These are phyloP conservation scores for Tetrapyrgos nigripes DNA, from an alignment of 1,284 basidiomycete genomes.

Conservation along the genomic window DNA sequence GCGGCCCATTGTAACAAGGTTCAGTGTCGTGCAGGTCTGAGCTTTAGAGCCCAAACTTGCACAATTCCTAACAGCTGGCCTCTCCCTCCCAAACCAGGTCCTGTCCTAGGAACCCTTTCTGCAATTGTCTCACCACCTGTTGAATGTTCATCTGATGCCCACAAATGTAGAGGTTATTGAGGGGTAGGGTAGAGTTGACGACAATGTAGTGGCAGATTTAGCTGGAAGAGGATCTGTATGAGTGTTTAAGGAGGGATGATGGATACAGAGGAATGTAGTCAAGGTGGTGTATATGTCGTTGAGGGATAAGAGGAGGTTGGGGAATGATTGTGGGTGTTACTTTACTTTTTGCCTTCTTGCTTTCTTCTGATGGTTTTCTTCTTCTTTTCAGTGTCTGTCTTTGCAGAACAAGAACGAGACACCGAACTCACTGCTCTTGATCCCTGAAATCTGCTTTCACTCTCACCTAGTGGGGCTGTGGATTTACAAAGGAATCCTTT, in stretches of 20 bases:
- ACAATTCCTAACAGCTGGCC: conserved; percentile 89
- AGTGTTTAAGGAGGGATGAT: conserved; percentile 82
- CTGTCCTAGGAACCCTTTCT: no score
- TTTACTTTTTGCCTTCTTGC: conserved; percentile 7
- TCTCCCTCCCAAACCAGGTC: conserved; percentile 81
- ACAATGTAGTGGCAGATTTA: conserved; percentile 88
- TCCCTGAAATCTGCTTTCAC: conserved; percentile 72
- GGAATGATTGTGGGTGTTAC: conserved; percentile 73
- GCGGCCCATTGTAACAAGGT: no score
- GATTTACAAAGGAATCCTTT: conserved; percentile 78
- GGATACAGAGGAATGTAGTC: no score
- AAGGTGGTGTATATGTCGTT: no score
- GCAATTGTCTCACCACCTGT: conserved; percentile 72
- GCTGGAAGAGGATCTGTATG: conserved; percentile 84
- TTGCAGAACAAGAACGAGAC: conserved; percentile 83
- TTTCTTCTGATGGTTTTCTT: conserved; percentile 24
- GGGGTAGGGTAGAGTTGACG: conserved; percentile 88
- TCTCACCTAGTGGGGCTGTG: conserved; percentile 56
- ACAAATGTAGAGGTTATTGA: conserved; percentile 84
- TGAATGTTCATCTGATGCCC: conserved; percentile 59
- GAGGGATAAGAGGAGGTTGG: no score
- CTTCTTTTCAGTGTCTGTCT: conserved; percentile 72
- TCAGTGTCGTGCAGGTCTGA: no score
- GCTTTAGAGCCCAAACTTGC: conserved; percentile 76
- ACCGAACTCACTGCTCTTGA: conserved; percentile 79